Percentiles rank a stretch among this genome's conserved stretches.
These are phyloP conservation scores for Lepidium didymum DNA, from an alignment of 345 rosid species.

Conservation along the genomic window DNA sequence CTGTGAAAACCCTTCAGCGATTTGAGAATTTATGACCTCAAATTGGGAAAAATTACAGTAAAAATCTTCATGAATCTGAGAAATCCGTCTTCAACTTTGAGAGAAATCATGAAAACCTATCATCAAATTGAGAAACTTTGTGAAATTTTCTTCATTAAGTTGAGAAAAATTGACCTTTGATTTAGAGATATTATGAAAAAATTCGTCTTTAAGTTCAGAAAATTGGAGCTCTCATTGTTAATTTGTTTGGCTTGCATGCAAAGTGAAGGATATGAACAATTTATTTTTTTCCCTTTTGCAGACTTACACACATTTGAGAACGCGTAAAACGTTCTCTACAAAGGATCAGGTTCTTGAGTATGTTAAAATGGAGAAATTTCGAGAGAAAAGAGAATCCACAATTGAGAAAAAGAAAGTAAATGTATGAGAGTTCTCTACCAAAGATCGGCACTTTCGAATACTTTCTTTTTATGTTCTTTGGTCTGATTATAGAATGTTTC, in stretches of 20 bases:
- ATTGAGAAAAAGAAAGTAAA: conserved; percentile 22
- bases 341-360: conserved; percentile 43
- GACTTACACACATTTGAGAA: conserved; percentile 37
- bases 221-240: background rate
- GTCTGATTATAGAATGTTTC: background rate
- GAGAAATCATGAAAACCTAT: background rate
- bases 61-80: too few species aligned
- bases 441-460: background rate
- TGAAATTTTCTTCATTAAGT: background rate
- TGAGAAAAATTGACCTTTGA: background rate
- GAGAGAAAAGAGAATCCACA: conserved; percentile 3
- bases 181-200: background rate
- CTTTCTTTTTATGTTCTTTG: background rate
- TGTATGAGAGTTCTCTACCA: background rate
- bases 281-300: conserved; percentile 8
- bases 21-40: background rate
- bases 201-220: background rate
- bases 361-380: conserved; percentile 10
- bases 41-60: background rate
- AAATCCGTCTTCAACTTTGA: background rate
- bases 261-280: background rate
- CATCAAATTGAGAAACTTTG: background rate
- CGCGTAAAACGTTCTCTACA: conserved; percentile 38
- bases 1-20: background rate
- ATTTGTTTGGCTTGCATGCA: background rate